Evolutionary conservation across 768 basidiomycete genomes (phyloP), one percentile per base, ranked within the genome.

Genomic region (Rhodotorula diobovata): DNA sequence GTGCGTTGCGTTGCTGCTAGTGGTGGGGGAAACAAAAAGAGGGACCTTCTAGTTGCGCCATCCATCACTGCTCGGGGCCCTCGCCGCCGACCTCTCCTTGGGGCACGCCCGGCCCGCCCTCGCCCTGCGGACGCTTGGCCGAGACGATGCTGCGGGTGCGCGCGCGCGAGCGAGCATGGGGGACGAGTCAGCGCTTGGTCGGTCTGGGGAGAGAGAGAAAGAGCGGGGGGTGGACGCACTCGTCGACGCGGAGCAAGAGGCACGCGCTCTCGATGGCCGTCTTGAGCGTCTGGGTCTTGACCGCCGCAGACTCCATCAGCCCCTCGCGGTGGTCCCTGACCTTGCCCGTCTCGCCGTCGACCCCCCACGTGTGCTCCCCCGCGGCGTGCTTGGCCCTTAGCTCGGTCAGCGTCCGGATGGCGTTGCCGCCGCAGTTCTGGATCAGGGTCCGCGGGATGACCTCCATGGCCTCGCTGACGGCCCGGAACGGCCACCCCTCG

Each of bases 201-300:
- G 25, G 51, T n/a, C n/a, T 5, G 51, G 12, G 14, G 51, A 12
- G 18, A 12, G n/a, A 11, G 20, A 37, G 50, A 20, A 32, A 30
- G 28, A 0, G 39, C 10, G n/a, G 1, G 16, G 20, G n/a, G n/a
- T 2, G 20, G n/a, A 51, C 71, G 46, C 53, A 72, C 71, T 75
- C 74, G 71, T 75, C 74, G 16, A 75, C 74, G 18, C 74, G 67
- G 32, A 75, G 71, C 1, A 75, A 55, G 12, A 75, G 50, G 74
- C 74, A 75, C 2, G 74, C 74, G 11, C 68, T 70, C 74, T 99
- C 93, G 77, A 98, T 89, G 28, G 96, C 94, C 15, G 94, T 99
- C 85, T 98, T 97, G 79, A 95, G 83, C 16, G 88, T 97, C 84
- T 98, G 95, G 46, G 95, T 89, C 89, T 98, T 98, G 79, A 99